Conservation (phyloP, 148 eudicot species). For the Amaranthus cruentus region DNA sequence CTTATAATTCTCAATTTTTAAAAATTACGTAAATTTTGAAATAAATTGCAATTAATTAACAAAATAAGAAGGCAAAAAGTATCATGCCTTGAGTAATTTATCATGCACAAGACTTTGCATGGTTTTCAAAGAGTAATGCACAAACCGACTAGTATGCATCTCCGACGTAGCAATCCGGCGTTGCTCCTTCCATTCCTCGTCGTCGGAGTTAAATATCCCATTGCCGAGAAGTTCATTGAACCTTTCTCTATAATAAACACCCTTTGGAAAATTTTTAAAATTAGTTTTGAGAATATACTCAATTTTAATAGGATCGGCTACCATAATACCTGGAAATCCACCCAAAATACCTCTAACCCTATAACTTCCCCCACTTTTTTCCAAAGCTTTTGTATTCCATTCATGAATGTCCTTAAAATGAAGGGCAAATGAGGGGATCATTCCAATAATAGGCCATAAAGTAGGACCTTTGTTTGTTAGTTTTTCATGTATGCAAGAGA, state of each 20-base stretch:
- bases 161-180: slow-evolving; percentile 52
- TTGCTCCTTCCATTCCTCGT: slow-evolving; percentile 43
- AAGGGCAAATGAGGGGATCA: slow-evolving; percentile 32
- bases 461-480: slow-evolving; percentile 27
- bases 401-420: slow-evolving; percentile 32
- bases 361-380: slow-evolving; percentile 31
- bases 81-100: slow-evolving; percentile 37
- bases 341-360: slow-evolving; percentile 25
- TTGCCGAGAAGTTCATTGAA: slow-evolving; percentile 49
- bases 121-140: slow-evolving; percentile 37
- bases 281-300: slow-evolving; percentile 46
- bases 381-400: slow-evolving; percentile 37
- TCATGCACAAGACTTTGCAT: slow-evolving; percentile 46
- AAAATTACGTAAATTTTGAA: no score
- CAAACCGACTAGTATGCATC: slow-evolving; percentile 54
- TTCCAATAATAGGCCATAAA: slow-evolving; percentile 48
- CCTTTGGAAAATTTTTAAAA: slow-evolving; percentile 51
- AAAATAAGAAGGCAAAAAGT: neutral
- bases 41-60: neutral
- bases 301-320: slow-evolving; percentile 35
- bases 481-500: slow-evolving; percentile 32
- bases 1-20: no score
- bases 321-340: slow-evolving; percentile 33
- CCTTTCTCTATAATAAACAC: slow-evolving; percentile 39
- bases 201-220: slow-evolving; percentile 57